These are phyloP conservation scores for Thraustochytrium sp. DNA, from an alignment of 352 stramenopile species.

Conservation along the genomic window DNA sequence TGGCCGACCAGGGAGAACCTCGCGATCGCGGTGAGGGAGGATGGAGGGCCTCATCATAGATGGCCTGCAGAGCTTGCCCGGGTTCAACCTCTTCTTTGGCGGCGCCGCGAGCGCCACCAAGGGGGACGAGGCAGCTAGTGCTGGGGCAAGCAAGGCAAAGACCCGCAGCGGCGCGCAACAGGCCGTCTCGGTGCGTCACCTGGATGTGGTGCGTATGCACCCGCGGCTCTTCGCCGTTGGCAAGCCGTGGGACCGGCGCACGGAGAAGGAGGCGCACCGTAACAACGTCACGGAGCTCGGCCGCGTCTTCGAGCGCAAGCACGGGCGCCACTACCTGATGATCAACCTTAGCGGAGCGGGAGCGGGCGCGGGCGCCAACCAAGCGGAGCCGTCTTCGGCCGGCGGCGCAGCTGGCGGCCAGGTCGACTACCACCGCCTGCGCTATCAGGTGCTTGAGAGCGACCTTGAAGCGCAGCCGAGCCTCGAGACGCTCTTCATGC, in stretches of 20 bases:
- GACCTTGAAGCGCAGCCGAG: slow-evolving; percentile 64
- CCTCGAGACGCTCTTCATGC: slow-evolving; percentile 71
- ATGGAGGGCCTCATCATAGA: background rate
- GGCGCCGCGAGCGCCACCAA: no score
- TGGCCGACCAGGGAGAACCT: no score
- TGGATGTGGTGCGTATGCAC: slow-evolving; percentile 5
- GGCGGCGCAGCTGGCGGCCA: background rate
- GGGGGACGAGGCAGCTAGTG: no score
- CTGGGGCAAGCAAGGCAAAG: no score
- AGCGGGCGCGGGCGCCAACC: no score
- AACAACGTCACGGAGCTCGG: slow-evolving; percentile 67
- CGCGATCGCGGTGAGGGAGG: no score
- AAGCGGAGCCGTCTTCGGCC: no score
- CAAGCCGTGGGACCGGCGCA: slow-evolving; percentile 57
- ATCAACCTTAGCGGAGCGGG: slow-evolving; percentile 66
- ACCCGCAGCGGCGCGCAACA: background rate
- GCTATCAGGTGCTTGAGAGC: slow-evolving; percentile 75
- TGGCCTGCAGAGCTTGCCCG: background rate
- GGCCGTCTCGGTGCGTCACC: background rate
- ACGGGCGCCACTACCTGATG: slow-evolving; percentile 64
- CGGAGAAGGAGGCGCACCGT: slow-evolving; percentile 65
- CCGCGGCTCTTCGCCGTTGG: slow-evolving; percentile 46
- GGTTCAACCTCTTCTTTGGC: background rate
- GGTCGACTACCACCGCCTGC: slow-evolving; percentile 56
- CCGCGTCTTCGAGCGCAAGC: slow-evolving; percentile 57